Evolutionary conservation across 1,284 basidiomycete genomes (phyloP), one percentile per base, ranked within the genome.

Genomic region (Bondarzewia mesenterica): DNA sequence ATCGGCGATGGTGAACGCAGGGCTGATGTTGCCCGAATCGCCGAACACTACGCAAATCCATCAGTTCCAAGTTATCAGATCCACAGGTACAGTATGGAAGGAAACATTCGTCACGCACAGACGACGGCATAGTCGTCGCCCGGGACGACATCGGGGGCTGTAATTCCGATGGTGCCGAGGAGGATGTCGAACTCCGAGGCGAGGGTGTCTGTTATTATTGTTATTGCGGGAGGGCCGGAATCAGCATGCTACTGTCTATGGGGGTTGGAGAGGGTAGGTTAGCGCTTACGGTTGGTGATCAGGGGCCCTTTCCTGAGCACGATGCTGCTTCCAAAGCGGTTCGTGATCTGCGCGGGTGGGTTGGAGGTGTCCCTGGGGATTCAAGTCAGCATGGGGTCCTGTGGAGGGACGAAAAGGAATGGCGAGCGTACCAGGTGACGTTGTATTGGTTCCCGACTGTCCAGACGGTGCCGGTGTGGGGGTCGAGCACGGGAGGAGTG

Each of bases 21-120:
- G 55, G 44, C 69, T 64, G 21, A 57, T 60, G 60, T 77, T 76
- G 35, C 74, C 75, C 18, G 73, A 75, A 54, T 78, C 73, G 5
- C 75, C 75, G 45, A 77, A 72, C 21, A 78, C 74, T 75, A 51
- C n/a, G 18, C 16, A 42, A 12, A 18, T 29, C 5, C 14, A 42
- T 23, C 16, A 16, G 37, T 5, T 7, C 20, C 23, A 25, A 36
- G 29, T 4, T 3, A 7, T 32, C n/a, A 7, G n/a, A n/a, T n/a
- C n/a, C 20, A 8, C 38, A 20, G 10, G 20, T 10, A 40, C 7
- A 22, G 23, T 20, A 35, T 26, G 7, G 40, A 40, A 2, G 26
- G 32, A 10, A 5, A 21, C 18, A 20, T n/a, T n/a, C 37, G 14
- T 16, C 35, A 57, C 59, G 50, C 23, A 57, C 54, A 42, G 41